A percentile compares a stretch with the other conserved stretches of the same genome.
Conservation (phyloP, 139 green algal genomes). For the Chlorella sp. region DNA sequence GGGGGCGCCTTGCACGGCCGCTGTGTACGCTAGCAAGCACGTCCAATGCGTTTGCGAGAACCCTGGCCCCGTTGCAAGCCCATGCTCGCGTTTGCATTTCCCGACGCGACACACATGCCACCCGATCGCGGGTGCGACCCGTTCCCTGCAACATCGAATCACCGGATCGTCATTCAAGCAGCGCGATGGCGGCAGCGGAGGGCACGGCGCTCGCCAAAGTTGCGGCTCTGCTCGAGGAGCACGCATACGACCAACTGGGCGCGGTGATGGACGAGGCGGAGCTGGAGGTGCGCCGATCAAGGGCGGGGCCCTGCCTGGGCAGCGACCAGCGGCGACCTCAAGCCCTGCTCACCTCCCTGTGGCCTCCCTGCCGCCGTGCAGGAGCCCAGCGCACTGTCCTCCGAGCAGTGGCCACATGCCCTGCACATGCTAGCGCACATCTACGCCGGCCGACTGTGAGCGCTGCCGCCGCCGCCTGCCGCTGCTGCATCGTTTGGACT, state of each 20-base stretch:
- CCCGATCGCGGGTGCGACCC: no score
- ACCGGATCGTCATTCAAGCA: no score
- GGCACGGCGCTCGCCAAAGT: neutral
- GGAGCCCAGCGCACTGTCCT: slow-evolving; percentile 8
- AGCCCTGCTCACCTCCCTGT: neutral
- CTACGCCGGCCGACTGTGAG: slow-evolving; percentile 30
- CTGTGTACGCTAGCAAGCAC: no score
- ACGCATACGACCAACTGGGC: neutral
- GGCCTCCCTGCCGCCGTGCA: neutral
- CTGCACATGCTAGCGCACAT: slow-evolving; percentile 40
- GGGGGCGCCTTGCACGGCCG: no score
- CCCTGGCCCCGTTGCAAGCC: no score
- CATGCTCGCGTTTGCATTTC: no score
- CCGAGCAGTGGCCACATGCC: slow-evolving; percentile 29
- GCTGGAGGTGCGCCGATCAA: slow-evolving; percentile 4
- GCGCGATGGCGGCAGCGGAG: no score
- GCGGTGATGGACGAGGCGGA: neutral
- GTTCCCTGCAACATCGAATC: neutral
- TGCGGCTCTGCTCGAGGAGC: neutral
- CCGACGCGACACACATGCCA: no score
- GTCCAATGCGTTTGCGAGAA: no score
- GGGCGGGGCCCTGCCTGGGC: neutral
- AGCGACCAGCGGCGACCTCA: no score
- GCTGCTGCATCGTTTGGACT: no score
- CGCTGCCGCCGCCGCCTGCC: neutral